Evolutionary conservation across 108 stramenopile species (phyloP), one percentile per base, ranked within the genome.

Genomic region (Licmophora abbreviata): DNA sequence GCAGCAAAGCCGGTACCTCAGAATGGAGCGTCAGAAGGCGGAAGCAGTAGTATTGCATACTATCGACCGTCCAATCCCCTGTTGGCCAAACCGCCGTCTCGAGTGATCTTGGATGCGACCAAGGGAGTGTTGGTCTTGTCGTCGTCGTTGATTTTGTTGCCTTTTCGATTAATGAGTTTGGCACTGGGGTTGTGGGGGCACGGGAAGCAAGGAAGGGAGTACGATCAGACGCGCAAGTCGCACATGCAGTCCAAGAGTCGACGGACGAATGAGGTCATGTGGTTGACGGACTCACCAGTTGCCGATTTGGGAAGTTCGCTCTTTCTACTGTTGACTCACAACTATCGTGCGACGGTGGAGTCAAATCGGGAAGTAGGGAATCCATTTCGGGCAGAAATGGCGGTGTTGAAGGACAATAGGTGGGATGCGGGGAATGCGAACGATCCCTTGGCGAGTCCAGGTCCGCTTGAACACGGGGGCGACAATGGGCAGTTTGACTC

Each of bases 261-360:
- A 44, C 51, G 64, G 32, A 88, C 81, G 36, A 76, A 74, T 43
- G 80, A 86, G 37, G 73, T 81, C 15, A 52, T 90, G 2, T 84
- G 79, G 77, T 37, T 90, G 25, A 73, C 77, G 2, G 76, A 81
- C 51, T 69, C 81, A 12, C 69, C 80, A 3, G 22, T 85, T 7
- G 79, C 88, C 7, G 88, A 90, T 62, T 52, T 90, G 27, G 59
- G 56, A 0, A 51, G 48, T 25, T 68, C 59, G n/a, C 40, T 86
- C 37, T 37, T 90, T 12, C 51, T 90, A 25, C 44, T 85, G 18
- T 47, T 82, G 23, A 29, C 57, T 0, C 79, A 85, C 68, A 90
- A 90, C 55, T 62, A 56, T 37, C 63, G 88, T 34, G n/a, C 23
- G 7, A 20, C 24, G 23, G 41, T 34, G 14, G 32, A 18, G 24